These are phyloP conservation scores for Talaromyces proteolyticus DNA, from an alignment of 495 filamentous ascomycete genomes.

Conservation along the genomic window DNA sequence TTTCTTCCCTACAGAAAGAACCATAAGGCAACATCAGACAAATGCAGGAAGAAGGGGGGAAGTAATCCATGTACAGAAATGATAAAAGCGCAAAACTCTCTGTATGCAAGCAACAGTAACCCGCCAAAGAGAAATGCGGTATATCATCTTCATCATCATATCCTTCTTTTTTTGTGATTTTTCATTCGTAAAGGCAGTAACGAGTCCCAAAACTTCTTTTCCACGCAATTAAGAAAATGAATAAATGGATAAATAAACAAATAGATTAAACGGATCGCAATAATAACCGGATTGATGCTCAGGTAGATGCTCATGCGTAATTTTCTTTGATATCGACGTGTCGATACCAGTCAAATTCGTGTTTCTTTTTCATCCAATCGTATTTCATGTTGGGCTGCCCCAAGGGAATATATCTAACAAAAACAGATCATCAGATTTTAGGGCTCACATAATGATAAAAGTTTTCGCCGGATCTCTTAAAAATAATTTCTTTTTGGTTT, in stretches of 20 bases:
- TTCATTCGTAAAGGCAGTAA: no score
- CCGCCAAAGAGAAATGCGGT: no score
- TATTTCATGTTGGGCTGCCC: slow-evolving; percentile 36
- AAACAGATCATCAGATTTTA: background rate
- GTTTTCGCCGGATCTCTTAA: background rate
- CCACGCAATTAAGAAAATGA: background rate
- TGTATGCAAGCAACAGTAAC: no score
- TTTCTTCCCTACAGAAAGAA: no score
- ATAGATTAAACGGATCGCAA: background rate
- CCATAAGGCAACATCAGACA: background rate
- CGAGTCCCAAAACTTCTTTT: background rate
- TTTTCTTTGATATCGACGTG: slow-evolving; percentile 12
- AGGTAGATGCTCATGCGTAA: background rate
- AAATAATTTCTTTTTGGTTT: slow-evolving; percentile 28
- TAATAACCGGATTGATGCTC: background rate
- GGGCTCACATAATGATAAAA: slow-evolving; percentile 8
- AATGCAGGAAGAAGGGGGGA: background rate
- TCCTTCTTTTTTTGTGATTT: background rate
- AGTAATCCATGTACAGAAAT: background rate
- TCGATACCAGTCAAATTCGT: background rate
- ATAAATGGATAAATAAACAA: background rate
- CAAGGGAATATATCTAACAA: slow-evolving; percentile 42
- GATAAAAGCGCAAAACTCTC: no score
- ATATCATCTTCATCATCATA: background rate
- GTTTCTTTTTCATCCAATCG: slow-evolving; percentile 6